phyloP scores from a whole-genome alignment of 139 green algal genomes.

The Edaphochlamys debaryana region DNA sequence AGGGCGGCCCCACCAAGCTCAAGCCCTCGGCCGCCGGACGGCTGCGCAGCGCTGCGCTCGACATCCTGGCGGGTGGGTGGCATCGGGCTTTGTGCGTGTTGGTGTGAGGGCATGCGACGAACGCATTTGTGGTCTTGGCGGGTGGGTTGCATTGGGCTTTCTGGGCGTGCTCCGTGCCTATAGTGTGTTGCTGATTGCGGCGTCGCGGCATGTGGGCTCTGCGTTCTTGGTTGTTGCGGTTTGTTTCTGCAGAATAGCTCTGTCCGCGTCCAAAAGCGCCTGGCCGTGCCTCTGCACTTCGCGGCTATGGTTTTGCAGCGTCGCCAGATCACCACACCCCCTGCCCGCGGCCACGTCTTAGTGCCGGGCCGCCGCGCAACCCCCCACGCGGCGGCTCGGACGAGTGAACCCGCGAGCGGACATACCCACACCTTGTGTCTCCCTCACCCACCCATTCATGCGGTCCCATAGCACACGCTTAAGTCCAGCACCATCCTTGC shows the following conservation, averaged over 20 bases:
- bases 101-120: neutral
- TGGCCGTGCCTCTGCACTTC: conserved; percentile 1
- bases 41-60: conserved; percentile 59
- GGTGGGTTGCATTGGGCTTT: too few relatives aligned
- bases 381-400: too few relatives aligned
- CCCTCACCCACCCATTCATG: too few relatives aligned
- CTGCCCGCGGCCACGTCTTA: neutral
- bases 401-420: too few relatives aligned
- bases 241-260: neutral
- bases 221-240: neutral
- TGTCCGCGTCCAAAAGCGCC: conserved; percentile 26
- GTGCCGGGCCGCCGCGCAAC: neutral
- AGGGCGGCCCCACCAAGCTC: neutral
- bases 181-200: too few relatives aligned
- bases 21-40: conserved; percentile 49
- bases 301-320: conserved; percentile 22
- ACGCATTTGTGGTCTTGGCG: too few relatives aligned
- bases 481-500: too few relatives aligned
- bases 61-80: conserved; percentile 67
- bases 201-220: too few relatives aligned
- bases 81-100: neutral
- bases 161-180: too few relatives aligned
- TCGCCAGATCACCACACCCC: conserved; percentile 7
- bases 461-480: too few relatives aligned
- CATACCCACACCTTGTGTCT: too few relatives aligned